phyloP scores from a whole-genome alignment of 208 protist species.

The Leishmania mexicana region DNA sequence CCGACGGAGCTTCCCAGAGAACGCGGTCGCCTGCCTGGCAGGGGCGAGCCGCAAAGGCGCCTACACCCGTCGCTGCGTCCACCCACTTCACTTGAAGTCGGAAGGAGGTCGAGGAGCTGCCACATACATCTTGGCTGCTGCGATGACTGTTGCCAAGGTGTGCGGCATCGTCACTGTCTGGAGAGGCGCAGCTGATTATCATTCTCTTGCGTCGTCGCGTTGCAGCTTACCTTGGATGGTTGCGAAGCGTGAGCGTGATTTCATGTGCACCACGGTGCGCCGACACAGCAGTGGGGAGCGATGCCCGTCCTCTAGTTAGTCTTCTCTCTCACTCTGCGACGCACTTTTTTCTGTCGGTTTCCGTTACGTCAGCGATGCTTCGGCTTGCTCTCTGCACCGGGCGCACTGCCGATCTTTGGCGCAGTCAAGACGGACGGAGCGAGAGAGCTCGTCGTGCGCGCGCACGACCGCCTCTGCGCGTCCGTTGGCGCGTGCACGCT shows the following conservation, averaged over 20 bases:
- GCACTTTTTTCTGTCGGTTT: not conserved
- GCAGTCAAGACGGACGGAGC: not conserved
- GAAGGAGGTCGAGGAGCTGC: not conserved
- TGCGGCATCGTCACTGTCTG: not conserved
- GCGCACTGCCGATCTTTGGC: not conserved
- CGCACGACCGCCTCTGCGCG: not conserved
- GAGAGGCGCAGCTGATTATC: not conserved
- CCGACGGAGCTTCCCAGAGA: slow-evolving; percentile 37
- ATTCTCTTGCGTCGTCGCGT: not conserved
- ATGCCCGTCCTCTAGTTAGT: not conserved
- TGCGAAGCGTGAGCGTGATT: not conserved
- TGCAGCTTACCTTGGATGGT: not conserved
- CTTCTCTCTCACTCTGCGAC: not conserved
- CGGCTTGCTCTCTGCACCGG: not conserved
- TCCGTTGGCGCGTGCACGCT: not conserved
- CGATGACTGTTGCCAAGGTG: not conserved
- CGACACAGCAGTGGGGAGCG: not conserved
- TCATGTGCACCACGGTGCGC: not conserved
- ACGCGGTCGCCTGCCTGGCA: slow-evolving; percentile 30
- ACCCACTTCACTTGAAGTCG: slow-evolving; percentile 29
- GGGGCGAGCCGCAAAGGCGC: slow-evolving; percentile 22
- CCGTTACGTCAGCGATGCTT: not conserved
- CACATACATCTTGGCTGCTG: not conserved
- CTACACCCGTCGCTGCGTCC: slow-evolving; percentile 29
- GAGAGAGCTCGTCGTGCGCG: not conserved